phyloP scores from a whole-genome alignment of 2,329 filamentous ascomycete species.

The Eurotiales sp. region DNA sequence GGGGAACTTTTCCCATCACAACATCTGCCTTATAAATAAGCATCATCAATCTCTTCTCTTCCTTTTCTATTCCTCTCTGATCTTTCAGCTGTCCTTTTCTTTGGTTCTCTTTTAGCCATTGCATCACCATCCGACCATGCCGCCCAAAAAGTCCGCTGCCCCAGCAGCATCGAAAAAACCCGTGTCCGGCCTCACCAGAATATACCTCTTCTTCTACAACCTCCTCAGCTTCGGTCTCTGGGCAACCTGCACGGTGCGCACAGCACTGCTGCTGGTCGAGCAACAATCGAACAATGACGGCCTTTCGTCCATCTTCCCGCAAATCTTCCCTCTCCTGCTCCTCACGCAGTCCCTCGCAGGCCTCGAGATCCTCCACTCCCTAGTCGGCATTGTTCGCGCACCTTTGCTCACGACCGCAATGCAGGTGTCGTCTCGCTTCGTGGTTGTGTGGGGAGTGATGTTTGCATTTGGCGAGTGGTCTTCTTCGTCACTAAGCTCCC shows the following conservation, averaged over 20 bases:
- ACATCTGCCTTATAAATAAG: no score
- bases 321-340: constrained; percentile 40
- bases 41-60: no score
- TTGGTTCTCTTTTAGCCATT: no score
- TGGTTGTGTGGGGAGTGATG: constrained; percentile 85
- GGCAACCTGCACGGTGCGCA: constrained; percentile 69
- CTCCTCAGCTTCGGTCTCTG: constrained; percentile 71
- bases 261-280: constrained; percentile 52
- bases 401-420: constrained; percentile 80
- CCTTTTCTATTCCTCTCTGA: no score
- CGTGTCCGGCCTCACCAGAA: constrained; percentile 10
- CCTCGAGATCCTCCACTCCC: constrained; percentile 78
- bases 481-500: constrained; percentile 7
- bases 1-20: no score
- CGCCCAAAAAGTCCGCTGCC: constrained; percentile 6
- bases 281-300: constrained; percentile 24
- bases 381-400: constrained; percentile 76
- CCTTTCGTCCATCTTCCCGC: constrained; percentile 48
- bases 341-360: constrained; percentile 79
- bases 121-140: constrained; percentile 5
- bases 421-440: constrained; percentile 82
- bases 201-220: constrained; percentile 86
- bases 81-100: no score
- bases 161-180: constrained; percentile 11
- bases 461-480: constrained; percentile 67